Percentiles rank a stretch among this genome's conserved stretches.
These are phyloP conservation scores for Styphnolobium japonicum DNA, from an alignment of 306 rosid genomes.

Conservation along the genomic window DNA sequence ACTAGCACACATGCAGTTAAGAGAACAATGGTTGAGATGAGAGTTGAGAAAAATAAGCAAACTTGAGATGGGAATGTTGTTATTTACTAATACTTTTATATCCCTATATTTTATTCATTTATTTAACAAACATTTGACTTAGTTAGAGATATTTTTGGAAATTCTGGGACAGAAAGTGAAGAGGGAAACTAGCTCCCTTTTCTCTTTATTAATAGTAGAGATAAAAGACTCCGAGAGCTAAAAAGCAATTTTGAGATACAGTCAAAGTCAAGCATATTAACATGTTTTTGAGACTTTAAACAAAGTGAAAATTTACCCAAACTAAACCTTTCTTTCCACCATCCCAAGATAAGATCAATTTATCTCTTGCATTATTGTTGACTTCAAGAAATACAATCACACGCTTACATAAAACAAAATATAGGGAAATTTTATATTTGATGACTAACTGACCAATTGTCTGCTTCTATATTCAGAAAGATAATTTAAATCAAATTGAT, in stretches of 20 bases:
- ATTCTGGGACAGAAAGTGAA: neutral
- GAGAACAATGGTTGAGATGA: neutral
- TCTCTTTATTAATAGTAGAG: neutral
- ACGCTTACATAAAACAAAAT: neutral
- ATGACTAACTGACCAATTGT: neutral
- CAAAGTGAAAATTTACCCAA: neutral
- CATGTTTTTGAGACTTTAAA: neutral
- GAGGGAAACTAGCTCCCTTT: neutral
- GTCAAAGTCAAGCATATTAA: neutral
- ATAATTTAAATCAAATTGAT: neutral
- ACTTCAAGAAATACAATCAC: neutral
- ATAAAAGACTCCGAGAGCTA: neutral
- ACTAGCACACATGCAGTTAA: neutral
- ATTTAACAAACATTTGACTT: neutral
- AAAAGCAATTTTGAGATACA: neutral
- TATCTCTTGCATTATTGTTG: neutral
- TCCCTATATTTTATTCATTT: neutral
- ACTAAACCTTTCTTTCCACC: neutral
- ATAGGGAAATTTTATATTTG: neutral
- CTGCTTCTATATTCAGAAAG: slow-evolving; percentile 1
- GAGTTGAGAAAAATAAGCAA: neutral
- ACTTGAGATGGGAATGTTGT: neutral
- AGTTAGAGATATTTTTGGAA: neutral
- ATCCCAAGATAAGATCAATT: neutral
- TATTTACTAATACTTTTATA: neutral